Evolutionary conservation across 768 basidiomycete genomes (phyloP).

Genomic region (Panus rudis): DNA sequence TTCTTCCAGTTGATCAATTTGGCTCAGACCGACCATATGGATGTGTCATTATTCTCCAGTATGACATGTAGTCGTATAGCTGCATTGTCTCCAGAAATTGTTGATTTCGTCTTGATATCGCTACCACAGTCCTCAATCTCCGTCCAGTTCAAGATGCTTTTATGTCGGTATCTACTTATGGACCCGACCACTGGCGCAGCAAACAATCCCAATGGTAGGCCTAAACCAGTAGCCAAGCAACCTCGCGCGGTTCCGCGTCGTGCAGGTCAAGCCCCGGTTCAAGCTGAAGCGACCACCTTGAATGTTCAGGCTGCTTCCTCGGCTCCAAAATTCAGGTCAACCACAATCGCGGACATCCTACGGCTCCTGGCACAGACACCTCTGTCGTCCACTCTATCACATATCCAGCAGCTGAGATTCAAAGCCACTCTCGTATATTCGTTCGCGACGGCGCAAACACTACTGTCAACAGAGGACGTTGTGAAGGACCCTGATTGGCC

Average conservation of each 20-base stretch:
- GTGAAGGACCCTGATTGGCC: too few relatives aligned
- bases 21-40: conserved; percentile 24
- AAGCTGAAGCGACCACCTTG: too few relatives aligned
- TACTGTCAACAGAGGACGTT: too few relatives aligned
- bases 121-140: conserved; percentile 17
- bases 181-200: conserved; percentile 3
- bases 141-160: conserved; percentile 22
- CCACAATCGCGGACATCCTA: too few relatives aligned
- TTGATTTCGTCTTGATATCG: conserved; percentile 16
- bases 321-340: too few relatives aligned
- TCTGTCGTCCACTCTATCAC: too few relatives aligned
- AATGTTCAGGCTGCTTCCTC: too few relatives aligned
- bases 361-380: too few relatives aligned
- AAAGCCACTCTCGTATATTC: too few relatives aligned
- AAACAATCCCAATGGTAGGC: conserved; percentile 15
- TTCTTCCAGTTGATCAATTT: conserved; percentile 27
- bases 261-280: conserved; percentile 8
- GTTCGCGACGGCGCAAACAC: too few relatives aligned
- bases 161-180: conserved; percentile 22
- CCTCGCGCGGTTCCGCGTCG: conserved; percentile 18
- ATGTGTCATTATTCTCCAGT: conserved; percentile 26
- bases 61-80: conserved; percentile 20
- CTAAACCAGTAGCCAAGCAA: conserved; percentile 18
- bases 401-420: too few relatives aligned
- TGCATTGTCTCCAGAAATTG: conserved; percentile 11